A percentile compares a stretch with the other conserved stretches of the same genome.
Evolutionary conservation across 495 filamentous ascomycete genomes (phyloP).

Genomic region (Penicillium coffeae): DNA sequence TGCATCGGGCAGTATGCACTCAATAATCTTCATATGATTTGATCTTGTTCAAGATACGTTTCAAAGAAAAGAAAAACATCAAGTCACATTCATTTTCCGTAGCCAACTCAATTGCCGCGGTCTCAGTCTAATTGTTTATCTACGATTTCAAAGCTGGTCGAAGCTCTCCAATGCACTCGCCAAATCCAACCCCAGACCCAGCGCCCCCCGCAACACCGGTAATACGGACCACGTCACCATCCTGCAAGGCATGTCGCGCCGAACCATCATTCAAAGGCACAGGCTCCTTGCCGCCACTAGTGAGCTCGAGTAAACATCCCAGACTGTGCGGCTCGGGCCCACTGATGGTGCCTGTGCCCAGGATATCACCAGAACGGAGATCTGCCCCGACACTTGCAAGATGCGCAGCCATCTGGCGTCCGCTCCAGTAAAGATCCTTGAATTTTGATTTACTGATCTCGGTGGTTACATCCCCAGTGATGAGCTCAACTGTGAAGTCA

Average conservation of each 20-base stretch:
- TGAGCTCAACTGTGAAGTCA: slow-evolving; percentile 60
- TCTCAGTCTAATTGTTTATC: background rate
- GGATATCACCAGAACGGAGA: slow-evolving; percentile 68
- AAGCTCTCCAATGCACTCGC: slow-evolving; percentile 57
- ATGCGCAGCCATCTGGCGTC: slow-evolving; percentile 83
- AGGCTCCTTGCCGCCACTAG: slow-evolving; percentile 55
- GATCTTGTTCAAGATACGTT: background rate
- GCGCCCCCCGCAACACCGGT: slow-evolving; percentile 55
- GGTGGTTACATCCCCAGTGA: slow-evolving; percentile 50
- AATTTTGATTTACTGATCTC: slow-evolving; percentile 58
- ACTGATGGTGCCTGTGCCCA: slow-evolving; percentile 82
- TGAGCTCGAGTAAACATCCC: slow-evolving; percentile 74
- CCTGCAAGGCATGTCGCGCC: slow-evolving; percentile 64
- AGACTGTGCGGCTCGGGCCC: slow-evolving; percentile 51
- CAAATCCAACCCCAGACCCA: slow-evolving; percentile 60
- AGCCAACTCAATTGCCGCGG: background rate
- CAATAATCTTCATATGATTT: no score
- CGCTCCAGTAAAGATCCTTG: slow-evolving; percentile 71
- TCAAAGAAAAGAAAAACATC: background rate
- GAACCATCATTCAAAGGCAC: slow-evolving; percentile 53
- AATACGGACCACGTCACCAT: slow-evolving; percentile 72
- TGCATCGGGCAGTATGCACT: no score
- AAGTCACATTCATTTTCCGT: background rate
- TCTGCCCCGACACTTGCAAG: slow-evolving; percentile 73
- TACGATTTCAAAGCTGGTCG: slow-evolving; percentile 20